Evolutionary conservation across 805 yeast genomes (phyloP), one percentile per base, ranked within the genome.

Genomic region (Vanderwaltozyma polyspora): DNA sequence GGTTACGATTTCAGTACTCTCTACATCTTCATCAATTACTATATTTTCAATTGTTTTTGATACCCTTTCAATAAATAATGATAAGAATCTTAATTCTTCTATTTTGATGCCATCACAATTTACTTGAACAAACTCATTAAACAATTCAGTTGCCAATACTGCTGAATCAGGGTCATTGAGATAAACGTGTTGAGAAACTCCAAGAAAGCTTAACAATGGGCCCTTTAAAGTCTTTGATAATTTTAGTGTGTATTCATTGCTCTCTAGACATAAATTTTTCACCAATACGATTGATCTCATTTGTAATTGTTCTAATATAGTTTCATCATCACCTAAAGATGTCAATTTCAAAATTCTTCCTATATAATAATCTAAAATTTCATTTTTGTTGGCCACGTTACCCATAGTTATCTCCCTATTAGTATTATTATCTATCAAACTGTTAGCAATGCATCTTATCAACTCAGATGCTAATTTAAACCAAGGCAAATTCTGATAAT

Each of bases 381-480:
- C 11, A 31, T 38, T 42, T 21, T 34, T 42, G n/a, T 33, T 35
- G 8, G 18, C 19, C 13, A 33, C 27, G 2, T 30, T 31, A n/a
- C 36, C 42, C 8, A 40, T 18, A 6, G 52, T 33, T 12, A 45
- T 27, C 15, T 38, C 32, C 27, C 62, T 42, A 27, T 58, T 58
- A 1, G 24, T 23, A 33, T 56, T 54, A 34, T 55, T 52, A 34
- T 58, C 61, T 1, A 53, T 53, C 12, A 58, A 26, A 21, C 49
- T 32, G 35, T 58, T 58, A 0, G 62, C 60, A 10, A 57, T 36
- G 31, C 60, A 57, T 35, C 63, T 49, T 2, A 52, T 42, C 22
- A 56, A 16, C 35, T 55, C 61, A 13, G 59, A 49, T 7, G 41
- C 38, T 17, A 58, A 14, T 16, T 40, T 40, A 25, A 43, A 39